These are phyloP conservation scores for Tolypocladium tropicale DNA, from an alignment of 2,329 filamentous ascomycete species.

Conservation along the genomic window DNA sequence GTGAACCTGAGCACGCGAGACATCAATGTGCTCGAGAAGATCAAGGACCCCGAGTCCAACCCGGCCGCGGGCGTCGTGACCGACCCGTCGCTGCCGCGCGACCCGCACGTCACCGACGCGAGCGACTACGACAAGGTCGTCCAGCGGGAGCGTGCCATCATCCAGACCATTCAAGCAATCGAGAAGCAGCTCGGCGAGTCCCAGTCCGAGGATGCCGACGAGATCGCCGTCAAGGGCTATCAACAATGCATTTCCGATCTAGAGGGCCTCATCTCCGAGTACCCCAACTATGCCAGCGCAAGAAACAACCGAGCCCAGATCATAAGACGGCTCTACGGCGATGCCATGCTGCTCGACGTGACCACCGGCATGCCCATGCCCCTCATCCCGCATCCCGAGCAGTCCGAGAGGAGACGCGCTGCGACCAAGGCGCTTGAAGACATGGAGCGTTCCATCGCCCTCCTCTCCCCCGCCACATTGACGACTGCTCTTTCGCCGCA, in stretches of 20 bases:
- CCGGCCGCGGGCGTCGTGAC: conserved; percentile 43
- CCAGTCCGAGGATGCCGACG: conserved; percentile 22
- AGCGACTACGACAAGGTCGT: conserved; percentile 40
- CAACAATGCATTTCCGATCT: conserved; percentile 37
- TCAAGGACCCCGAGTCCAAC: conserved; percentile 55
- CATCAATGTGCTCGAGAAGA: conserved; percentile 53
- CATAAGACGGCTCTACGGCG: conserved; percentile 50
- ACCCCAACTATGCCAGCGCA: conserved; percentile 60
- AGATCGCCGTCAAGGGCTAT: conserved; percentile 33
- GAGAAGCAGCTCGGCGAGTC: conserved; percentile 41
- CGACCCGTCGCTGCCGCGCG: conserved; percentile 42
- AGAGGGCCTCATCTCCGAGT: conserved; percentile 41
- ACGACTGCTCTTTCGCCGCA: conserved; percentile 49
- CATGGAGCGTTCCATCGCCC: conserved; percentile 45
- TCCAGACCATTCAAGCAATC: conserved; percentile 41
- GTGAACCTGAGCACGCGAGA: conserved; percentile 45
- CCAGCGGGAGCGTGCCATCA: conserved; percentile 40
- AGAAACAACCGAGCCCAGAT: conserved; percentile 68
- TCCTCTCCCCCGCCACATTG: conserved; percentile 44
- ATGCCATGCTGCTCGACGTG: conserved; percentile 40
- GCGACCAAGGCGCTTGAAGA: conserved; percentile 37
- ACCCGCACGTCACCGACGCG: conserved; percentile 44
- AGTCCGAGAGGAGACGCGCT: conserved; percentile 25
- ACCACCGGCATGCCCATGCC: conserved; percentile 26
- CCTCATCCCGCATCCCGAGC: conserved; percentile 27